Conservation (phyloP, 2,329 filamentous ascomycete species). For the Pseudogymnoascus sp. region DNA sequence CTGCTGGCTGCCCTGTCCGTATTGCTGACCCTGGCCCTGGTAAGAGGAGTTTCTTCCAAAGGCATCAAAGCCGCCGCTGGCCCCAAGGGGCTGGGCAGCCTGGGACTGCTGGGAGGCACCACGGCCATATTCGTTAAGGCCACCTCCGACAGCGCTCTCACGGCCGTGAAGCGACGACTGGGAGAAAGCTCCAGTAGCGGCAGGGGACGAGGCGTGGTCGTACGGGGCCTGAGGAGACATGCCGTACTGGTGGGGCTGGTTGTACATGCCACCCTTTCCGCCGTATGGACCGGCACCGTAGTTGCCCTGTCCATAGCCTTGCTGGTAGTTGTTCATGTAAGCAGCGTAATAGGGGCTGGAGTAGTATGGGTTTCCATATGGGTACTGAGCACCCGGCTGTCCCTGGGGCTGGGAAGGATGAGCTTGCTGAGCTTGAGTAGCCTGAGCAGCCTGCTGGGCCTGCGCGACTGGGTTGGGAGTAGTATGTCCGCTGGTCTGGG, state of each 20-base stretch:
- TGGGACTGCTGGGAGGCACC: conserved; percentile 26
- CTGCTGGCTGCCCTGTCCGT: conserved; percentile 25
- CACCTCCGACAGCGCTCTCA: conserved; percentile 26
- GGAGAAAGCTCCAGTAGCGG: conserved; percentile 23
- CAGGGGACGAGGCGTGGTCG: conserved; percentile 28
- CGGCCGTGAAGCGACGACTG: conserved; percentile 28
- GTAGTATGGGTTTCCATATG: conserved; percentile 51
- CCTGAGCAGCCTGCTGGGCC: conserved; percentile 41
- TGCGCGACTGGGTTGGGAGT: conserved; percentile 73
- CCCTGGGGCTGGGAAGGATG: conserved; percentile 44
- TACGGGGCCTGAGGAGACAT: conserved; percentile 28
- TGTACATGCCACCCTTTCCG: conserved; percentile 27
- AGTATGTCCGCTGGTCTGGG: conserved; percentile 79
- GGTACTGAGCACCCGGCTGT: conserved; percentile 35
- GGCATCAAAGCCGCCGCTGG: conserved; percentile 27
- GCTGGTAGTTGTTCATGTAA: conserved; percentile 47
- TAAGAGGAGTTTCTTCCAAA: conserved; percentile 28
- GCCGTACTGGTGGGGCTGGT: conserved; percentile 28
- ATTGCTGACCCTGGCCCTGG: conserved; percentile 27
- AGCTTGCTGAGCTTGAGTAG: conserved; percentile 30
- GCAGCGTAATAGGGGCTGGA: conserved; percentile 54
- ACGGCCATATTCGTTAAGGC: conserved; percentile 29
- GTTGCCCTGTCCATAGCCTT: conserved; percentile 28
- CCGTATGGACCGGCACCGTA: conserved; percentile 30
- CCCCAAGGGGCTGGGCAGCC: conserved; percentile 27